Base-by-base conservation (phyloP, 148 eudicot species). In the Persicaria tinctoria region DNA sequence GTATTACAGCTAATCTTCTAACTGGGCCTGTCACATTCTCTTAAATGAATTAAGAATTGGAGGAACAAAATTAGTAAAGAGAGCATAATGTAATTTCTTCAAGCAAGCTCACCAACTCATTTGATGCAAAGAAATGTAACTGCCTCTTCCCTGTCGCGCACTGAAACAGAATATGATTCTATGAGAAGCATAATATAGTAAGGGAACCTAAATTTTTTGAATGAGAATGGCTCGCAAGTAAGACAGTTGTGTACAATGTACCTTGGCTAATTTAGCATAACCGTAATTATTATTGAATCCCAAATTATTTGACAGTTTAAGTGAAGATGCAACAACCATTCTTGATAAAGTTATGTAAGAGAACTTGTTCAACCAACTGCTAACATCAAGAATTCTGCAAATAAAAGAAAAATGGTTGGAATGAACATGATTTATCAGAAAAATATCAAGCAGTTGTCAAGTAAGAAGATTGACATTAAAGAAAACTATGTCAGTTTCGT, bases 241-340 rank as follows among this genome's bases (percentile, higher is more conserved):
- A 46, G 8, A 7, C 38, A 71, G 9, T 6, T 20, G 41, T 71
- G 32, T 6, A 48, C 55, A 47, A 32, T 32, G 41, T n/a, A 71
- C 74, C 74, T 71, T 71, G 38, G 54, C 1, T 71, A 20, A 13
- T 47, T 11, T 71, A 8, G 41, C 55, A 71, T 50, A 71, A 48
- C 54, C 47, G 74, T 71, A 48, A 18, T 18, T 17, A 38, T 53
- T 48, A 71, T 53, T 53, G 8, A 46, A n/a, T 17, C 44, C 54
- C 55, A 71, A 50, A 17, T 71, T 53, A 23, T 48, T 71, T 1
- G 54, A 71, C 32, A 71, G 41, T 47, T 71, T 53, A 38, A 71
- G 44, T 49, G 74, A 71, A 17, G 74, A 71, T 47, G 74, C 51
- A 50, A 17, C 74, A 47, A 71, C 74, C 74, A 71, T 70, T 46